These are phyloP conservation scores for Lentinula boryana DNA, from an alignment of 768 basidiomycete species.

Conservation along the genomic window DNA sequence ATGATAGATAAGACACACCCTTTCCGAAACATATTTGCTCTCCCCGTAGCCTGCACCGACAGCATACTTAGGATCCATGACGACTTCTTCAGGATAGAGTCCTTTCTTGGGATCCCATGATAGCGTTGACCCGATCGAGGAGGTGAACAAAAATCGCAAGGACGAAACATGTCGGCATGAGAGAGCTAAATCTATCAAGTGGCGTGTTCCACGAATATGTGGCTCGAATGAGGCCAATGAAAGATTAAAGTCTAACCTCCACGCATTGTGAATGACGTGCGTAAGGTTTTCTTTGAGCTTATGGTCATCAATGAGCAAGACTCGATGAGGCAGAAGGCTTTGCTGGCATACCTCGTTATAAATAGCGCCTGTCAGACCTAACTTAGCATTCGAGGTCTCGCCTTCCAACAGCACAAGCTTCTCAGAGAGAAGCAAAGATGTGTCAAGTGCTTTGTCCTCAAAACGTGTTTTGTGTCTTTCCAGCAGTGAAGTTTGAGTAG, in stretches of 20 bases:
- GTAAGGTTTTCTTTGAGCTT: slow-evolving; percentile 10
- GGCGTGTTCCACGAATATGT: slow-evolving; percentile 20
- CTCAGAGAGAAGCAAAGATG: not conserved
- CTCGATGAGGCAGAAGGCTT: too few relatives aligned
- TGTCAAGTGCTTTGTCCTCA: slow-evolving; percentile 3
- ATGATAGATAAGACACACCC: slow-evolving; percentile 1
- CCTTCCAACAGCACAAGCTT: not conserved
- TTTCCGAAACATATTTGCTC: slow-evolving; percentile 16
- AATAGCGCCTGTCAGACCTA: not conserved
- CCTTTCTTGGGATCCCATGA: slow-evolving; percentile 17
- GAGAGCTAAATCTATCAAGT: slow-evolving; percentile 21
- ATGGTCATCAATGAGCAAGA: too few relatives aligned
- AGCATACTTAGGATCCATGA: slow-evolving; percentile 5
- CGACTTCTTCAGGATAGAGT: slow-evolving; percentile 15
- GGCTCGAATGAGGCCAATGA: slow-evolving; percentile 26
- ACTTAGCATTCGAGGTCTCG: not conserved
- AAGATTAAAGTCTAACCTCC: slow-evolving; percentile 33
- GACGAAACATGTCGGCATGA: not conserved
- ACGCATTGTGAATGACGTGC: slow-evolving; percentile 26
- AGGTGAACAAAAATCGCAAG: slow-evolving; percentile 23
- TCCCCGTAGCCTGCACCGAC: slow-evolving; percentile 11
- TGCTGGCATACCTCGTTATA: not conserved
- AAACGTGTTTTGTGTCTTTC: slow-evolving; percentile 19
- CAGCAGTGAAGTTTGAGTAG: slow-evolving; percentile 1
- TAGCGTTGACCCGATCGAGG: slow-evolving; percentile 21